Base-by-base conservation (phyloP, 371 early-diverging fungal genomes). In the Mucor plumbeus region DNA sequence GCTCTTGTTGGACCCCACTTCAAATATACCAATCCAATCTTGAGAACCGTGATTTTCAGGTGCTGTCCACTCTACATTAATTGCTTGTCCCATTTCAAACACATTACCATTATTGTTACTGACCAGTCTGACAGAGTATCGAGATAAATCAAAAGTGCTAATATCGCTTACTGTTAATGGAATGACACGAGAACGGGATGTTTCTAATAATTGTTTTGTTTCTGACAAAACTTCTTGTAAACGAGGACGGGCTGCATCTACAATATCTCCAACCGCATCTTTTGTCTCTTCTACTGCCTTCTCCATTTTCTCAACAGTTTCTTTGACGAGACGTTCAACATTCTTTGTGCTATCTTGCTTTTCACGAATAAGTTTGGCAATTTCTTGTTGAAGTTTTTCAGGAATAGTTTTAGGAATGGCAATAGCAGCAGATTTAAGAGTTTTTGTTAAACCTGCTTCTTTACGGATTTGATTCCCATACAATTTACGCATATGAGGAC, bases 11-110 rank as follows among this genome's bases (percentile, higher is more conserved):
- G 88, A 83, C 0, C 84, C 86, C 0, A 94, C 87, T 39, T 87
- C 86, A 77, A 96, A 98, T 4, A 97, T 78, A 35, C 97, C 98
- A 68, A 98, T 90, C 97, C 98, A 97, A 77, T 97, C 97, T 57
- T 85, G 82, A n/a, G 83, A 63, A 47, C 92, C 83, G 72, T 89
- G 88, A 63, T 86, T 86, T 64, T 73, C 79, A 17, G 88, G 93
- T 1, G 92, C 95, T 4, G 86, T 85, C 90, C 95, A 96, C 9
- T 71, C 64, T 2, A 94, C 78, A 1, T 66, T 71, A 48, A 96
- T 90, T 11, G 88, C 84, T 65, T 91, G 87, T 10, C 96, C 97
- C 26, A 95, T 82, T 15, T 81, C 72, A 64, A 77, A 85, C 0
- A 44, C 58, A n/a, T 76, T 38, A 6, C 43, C 60, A 13, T 41